phyloP scores from a whole-genome alignment of 176 grass and related monocot species.

The Juncus effusus region DNA sequence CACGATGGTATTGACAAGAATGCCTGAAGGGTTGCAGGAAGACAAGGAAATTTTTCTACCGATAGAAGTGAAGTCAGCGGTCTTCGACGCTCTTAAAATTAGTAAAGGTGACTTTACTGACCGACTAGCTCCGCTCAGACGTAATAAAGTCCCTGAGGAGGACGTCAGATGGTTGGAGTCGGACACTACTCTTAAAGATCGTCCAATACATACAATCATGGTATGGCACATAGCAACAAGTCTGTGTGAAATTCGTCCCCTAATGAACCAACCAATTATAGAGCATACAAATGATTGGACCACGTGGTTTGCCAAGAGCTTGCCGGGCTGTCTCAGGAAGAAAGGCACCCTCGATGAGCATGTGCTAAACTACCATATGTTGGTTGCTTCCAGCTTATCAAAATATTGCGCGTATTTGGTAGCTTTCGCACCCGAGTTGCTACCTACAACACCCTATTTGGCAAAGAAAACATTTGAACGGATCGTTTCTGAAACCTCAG shows the following conservation, averaged over 20 bases:
- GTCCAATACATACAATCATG: conserved; percentile 26
- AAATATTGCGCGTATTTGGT: conserved; percentile 37
- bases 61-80: not conserved
- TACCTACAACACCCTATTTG: conserved; percentile 11
- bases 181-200: not conserved
- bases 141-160: not conserved
- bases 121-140: not conserved
- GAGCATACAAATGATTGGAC: too few species aligned
- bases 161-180: not conserved
- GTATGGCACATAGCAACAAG: conserved; percentile 39
- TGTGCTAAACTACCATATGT: not conserved
- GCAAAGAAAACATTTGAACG: conserved; percentile 15
- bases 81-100: not conserved
- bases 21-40: not conserved
- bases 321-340: too few species aligned
- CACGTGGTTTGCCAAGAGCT: too few species aligned
- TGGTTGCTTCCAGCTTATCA: conserved; percentile 24
- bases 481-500: not conserved
- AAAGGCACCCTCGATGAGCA: not conserved
- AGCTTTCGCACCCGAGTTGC: conserved; percentile 38
- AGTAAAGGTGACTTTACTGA: not conserved
- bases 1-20: too few species aligned
- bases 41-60: not conserved
- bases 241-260: not conserved
- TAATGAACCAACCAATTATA: not conserved